Base-by-base conservation (phyloP, 2,329 filamentous ascomycete species). In the Tolypocladium ophioglossoides region DNA sequence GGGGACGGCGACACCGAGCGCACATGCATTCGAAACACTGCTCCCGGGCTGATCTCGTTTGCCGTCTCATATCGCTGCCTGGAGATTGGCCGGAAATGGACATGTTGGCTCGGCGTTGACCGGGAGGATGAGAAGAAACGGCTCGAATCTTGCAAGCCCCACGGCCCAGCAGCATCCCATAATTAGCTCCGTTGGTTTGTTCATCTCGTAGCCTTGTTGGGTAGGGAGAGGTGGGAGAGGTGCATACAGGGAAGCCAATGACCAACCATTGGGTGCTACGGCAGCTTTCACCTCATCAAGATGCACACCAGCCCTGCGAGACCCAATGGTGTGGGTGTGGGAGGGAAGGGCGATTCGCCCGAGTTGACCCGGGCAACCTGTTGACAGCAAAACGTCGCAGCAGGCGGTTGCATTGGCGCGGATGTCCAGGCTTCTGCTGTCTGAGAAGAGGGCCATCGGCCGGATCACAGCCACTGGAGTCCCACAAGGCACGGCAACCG, bases 281-380 rank as follows among this genome's bases (percentile, higher is more conserved):
- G 14, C 22, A 16, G 40, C 40, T 8, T 44, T 27, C 22, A 16
- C 22, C 37, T 27, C 35, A 8, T 38, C 49, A 18, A 35, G 50
- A 35, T 16, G 50, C 50, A 44, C 37, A 27, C 50, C 40, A 52
- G 50, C 50, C 50, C 50, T 52, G 50, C 50, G 18, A 52, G 50
- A 39, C 50, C 24, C 12, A 16, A 9, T 30, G n/a, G 37, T n/a
- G 24, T 46, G 40, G 40, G 32, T 5, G 11, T 11, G 30, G 20
- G 34, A 51, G 20, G 24, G 35, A 16, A 6, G 16, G 32, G 14
- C 49, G 35, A 34, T 37, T 34, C 30, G 39, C 27, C 27, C 39
- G 18, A 35, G 7, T 27, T 27, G 32, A 50, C 38, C 48, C 48
- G 34, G 16, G 32, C 34, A 14, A 16, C 34, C 34, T 5, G 16